Percentiles rank a stretch among this genome's conserved stretches.
These are phyloP conservation scores for Comarum palustre DNA, from an alignment of 306 rosid genomes.

Conservation along the genomic window DNA sequence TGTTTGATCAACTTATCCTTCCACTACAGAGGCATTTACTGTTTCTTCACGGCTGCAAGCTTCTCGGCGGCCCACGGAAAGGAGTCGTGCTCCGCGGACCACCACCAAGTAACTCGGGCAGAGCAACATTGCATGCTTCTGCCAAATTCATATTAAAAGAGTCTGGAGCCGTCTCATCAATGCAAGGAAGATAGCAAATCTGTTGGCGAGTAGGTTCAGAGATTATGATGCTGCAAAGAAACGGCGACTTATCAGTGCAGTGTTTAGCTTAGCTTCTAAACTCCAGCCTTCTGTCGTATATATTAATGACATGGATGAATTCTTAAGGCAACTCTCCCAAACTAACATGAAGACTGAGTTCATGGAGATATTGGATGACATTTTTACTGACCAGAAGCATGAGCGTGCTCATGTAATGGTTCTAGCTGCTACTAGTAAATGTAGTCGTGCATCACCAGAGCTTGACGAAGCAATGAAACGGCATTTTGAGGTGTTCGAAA, in stretches of 20 bases:
- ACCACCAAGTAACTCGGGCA: neutral
- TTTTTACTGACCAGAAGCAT: neutral
- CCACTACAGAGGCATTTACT: neutral
- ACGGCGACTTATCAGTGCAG: neutral
- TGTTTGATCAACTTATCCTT: neutral
- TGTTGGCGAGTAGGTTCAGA: neutral
- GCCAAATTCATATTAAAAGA: neutral
- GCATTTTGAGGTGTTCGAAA: neutral
- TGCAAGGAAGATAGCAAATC: neutral
- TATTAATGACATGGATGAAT: neutral
- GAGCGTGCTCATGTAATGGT: neutral
- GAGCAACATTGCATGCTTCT: neutral
- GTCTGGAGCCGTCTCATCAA: neutral
- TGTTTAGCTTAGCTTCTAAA: neutral
- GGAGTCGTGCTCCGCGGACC: neutral
- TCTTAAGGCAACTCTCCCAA: neutral
- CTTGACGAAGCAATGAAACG: neutral
- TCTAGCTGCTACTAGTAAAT: neutral
- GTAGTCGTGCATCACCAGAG: neutral
- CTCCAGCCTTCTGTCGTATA: neutral
- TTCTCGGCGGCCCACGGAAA: neutral
- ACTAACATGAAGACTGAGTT: neutral
- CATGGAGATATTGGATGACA: neutral
- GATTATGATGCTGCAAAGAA: neutral
- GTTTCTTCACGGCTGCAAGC: neutral